Conservation (phyloP, 2,329 filamentous ascomycete genomes). For the Fusarium pseudograminearum region DNA sequence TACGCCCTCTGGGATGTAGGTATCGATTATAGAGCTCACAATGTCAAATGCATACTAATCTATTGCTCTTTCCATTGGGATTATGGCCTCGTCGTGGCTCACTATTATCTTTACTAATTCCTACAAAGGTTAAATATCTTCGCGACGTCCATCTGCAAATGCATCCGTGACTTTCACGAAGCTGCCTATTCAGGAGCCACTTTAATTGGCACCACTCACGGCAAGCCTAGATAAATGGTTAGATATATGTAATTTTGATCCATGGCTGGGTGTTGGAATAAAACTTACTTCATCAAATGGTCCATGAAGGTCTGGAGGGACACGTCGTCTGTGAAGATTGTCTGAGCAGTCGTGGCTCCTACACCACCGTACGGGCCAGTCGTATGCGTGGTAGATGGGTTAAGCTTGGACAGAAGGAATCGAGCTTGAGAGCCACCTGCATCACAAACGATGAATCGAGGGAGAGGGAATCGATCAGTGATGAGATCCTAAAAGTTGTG, state of each 20-base stretch:
- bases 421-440: conserved; percentile 98
- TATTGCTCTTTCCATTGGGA: not conserved
- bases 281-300: conserved; percentile 91
- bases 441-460: conserved; percentile 98
- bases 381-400: conserved; percentile 96
- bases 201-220: conserved; percentile 72
- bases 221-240: conserved; percentile 60
- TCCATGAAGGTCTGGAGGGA: conserved; percentile 99
- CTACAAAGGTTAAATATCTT: conserved; percentile 1
- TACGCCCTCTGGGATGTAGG: not conserved
- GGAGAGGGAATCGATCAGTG: conserved; percentile 96
- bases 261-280: not conserved
- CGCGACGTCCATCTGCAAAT: not conserved
- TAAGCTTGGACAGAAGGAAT: conserved; percentile 96
- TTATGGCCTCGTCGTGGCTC: not conserved
- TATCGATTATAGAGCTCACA: not conserved
- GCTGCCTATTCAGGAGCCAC: not conserved
- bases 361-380: conserved; percentile 92
- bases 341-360: conserved; percentile 87
- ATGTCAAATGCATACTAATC: conserved; percentile 11
- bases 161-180: not conserved
- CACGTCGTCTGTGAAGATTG: conserved; percentile 98
- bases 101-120: conserved; percentile 1
- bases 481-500: conserved; percentile 81
- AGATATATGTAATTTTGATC: not conserved